These are phyloP conservation scores for Geotrichum restrictum DNA, from an alignment of 1,139 yeast species.

Conservation along the genomic window DNA sequence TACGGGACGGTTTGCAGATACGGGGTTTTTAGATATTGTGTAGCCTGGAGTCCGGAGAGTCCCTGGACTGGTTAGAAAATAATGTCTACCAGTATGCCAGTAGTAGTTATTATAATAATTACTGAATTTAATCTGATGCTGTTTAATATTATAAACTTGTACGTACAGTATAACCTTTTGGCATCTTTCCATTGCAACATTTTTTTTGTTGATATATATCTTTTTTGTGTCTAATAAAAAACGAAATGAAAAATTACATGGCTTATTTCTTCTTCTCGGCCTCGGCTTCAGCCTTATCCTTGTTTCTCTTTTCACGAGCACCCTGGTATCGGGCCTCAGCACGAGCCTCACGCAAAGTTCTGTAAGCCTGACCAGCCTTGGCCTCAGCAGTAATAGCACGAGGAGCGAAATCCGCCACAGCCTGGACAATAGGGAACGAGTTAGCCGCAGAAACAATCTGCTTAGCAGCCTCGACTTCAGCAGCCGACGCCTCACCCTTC, in stretches of 20 bases:
- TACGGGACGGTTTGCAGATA: conserved; percentile 29
- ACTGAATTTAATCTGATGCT: too few species aligned
- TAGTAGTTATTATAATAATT: too few species aligned
- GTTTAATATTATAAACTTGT: too few species aligned
- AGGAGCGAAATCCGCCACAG: conserved; percentile 66
- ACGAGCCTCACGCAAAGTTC: conserved; percentile 93
- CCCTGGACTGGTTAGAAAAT: too few species aligned
- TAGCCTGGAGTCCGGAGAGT: too few species aligned
- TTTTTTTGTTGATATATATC: too few species aligned
- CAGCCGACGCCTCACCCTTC: conserved; percentile 53
- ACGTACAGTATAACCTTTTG: too few species aligned
- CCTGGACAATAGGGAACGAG: conserved; percentile 88
- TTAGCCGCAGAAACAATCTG: conserved; percentile 73
- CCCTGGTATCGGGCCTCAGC: conserved; percentile 91
- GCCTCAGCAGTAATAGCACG: conserved; percentile 92
- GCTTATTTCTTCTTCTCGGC: conserved; percentile 95
- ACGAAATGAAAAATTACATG: conserved; percentile 6
- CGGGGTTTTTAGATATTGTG: conserved; percentile 17
- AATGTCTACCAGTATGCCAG: not conserved
- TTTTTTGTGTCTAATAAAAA: too few species aligned
- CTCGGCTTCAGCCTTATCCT: conserved; percentile 97
- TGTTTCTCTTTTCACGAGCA: conserved; percentile 95
- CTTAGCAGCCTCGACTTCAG: conserved; percentile 64
- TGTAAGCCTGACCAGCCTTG: conserved; percentile 65
- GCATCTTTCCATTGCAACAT: too few species aligned